Evolutionary conservation across 306 rosid genomes (phyloP).

Genomic region (Dryas drummondii): DNA sequence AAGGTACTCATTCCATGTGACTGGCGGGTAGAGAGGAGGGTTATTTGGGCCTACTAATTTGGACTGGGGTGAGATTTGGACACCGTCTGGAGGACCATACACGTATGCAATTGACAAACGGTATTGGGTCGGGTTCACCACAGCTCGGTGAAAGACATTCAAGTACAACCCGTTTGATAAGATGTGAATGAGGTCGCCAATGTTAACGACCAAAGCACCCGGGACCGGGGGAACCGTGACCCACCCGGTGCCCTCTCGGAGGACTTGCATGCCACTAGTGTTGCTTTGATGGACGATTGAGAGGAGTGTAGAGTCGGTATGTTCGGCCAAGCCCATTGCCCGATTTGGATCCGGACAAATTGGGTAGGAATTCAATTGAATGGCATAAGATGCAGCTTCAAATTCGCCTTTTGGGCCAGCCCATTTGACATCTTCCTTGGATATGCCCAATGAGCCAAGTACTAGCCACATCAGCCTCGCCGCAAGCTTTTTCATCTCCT

Average conservation of each 20-base stretch:
- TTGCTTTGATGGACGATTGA: conserved; percentile 68
- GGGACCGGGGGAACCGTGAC: conserved; percentile 55
- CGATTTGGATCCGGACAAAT: conserved; percentile 88
- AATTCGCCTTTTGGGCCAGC: conserved; percentile 52
- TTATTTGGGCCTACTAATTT: conserved; percentile 58
- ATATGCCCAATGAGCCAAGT: conserved; percentile 64
- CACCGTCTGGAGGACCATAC: conserved; percentile 59
- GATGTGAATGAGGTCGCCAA: conserved; percentile 75
- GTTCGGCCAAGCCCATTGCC: conserved; percentile 91
- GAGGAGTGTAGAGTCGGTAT: conserved; percentile 82
- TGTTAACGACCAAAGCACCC: conserved; percentile 50
- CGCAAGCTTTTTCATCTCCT: conserved; percentile 65
- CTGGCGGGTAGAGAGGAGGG: conserved; percentile 67
- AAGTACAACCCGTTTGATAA: conserved; percentile 68
- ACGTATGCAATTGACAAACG: conserved; percentile 66
- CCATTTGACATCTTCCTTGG: conserved; percentile 62
- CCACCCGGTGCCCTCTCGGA: conserved; percentile 59
- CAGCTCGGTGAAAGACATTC: conserved; percentile 68
- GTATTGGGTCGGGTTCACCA: conserved; percentile 64
- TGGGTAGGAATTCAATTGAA: conserved; percentile 81
- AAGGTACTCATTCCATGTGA: conserved; percentile 90
- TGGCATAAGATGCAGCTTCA: conserved; percentile 41
- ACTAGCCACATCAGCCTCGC: conserved; percentile 65
- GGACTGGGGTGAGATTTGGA: conserved; percentile 59
- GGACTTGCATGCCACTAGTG: conserved; percentile 75